Conservation (phyloP, 2,329 filamentous ascomycete genomes). For the Nothomitra cinnamomea region DNA sequence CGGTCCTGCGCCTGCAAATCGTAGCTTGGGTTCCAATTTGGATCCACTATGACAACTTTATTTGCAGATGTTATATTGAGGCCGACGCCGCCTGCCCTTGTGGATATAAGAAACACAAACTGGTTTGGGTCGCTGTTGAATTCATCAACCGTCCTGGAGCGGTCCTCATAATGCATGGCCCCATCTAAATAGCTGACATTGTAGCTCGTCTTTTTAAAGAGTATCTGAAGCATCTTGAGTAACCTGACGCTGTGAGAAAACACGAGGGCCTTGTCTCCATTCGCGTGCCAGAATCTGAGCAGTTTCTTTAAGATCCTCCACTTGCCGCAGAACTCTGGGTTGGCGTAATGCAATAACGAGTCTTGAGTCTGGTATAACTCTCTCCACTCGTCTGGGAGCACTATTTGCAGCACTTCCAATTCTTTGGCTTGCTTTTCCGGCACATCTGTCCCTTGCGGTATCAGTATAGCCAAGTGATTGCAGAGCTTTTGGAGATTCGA, state of each 20-base stretch:
- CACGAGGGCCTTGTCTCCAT: constrained; percentile 85
- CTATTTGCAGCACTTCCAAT: constrained; percentile 53
- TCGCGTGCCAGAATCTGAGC: constrained; percentile 74
- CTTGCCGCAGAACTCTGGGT: constrained; percentile 88
- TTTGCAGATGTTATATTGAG: constrained; percentile 96
- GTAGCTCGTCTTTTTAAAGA: constrained; percentile 80
- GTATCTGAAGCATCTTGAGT: constrained; percentile 63
- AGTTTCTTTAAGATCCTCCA: constrained; percentile 84
- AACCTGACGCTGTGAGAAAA: constrained; percentile 87
- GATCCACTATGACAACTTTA: constrained; percentile 93
- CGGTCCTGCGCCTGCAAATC: constrained; percentile 93
- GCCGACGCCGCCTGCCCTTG: constrained; percentile 80
- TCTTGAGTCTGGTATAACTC: constrained; percentile 59
- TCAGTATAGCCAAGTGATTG: constrained; percentile 79
- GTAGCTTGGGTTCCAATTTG: constrained; percentile 92
- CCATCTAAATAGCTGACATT: constrained; percentile 86
- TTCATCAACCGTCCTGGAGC: constrained; percentile 65
- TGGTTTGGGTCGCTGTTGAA: constrained; percentile 79
- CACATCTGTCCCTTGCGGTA: constrained; percentile 48
- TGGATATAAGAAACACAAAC: constrained; percentile 93
- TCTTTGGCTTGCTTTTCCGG: constrained; percentile 64
- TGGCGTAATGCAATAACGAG: constrained; percentile 62
- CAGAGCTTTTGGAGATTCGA: constrained; percentile 70
- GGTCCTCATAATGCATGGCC: constrained; percentile 64
- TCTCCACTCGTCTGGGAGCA: constrained; percentile 59